A percentile compares a stretch with the other conserved stretches of the same genome.
Conservation (phyloP, 2,329 filamentous ascomycete genomes). For the Tolypocladium guangdongense region DNA sequence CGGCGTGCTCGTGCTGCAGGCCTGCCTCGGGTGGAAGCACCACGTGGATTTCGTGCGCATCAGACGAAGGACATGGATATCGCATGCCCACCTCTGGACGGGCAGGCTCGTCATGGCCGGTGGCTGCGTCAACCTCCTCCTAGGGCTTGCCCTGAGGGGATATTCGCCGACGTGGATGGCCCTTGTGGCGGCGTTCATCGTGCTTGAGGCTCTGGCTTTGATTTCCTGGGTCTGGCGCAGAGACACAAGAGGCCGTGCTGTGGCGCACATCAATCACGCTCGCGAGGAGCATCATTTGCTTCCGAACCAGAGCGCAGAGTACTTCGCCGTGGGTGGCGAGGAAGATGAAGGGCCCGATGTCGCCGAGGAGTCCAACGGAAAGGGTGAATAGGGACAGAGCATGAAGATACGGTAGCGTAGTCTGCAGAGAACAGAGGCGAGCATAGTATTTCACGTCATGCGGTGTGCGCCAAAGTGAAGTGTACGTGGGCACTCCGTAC, state of each 20-base stretch:
- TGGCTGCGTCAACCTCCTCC: slow-evolving; percentile 5
- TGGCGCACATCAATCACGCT: neutral
- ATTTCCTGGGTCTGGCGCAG: neutral
- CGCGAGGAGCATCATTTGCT: neutral
- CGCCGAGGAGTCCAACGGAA: no score
- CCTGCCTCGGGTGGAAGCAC: slow-evolving; percentile 8
- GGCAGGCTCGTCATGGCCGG: slow-evolving; percentile 4
- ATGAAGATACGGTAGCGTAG: no score
- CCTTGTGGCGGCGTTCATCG: neutral
- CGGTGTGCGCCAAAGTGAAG: no score
- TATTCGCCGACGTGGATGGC: neutral
- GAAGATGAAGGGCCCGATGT: neutral
- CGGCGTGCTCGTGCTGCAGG: slow-evolving; percentile 4
- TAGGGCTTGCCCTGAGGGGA: neutral
- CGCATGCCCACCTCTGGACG: slow-evolving; percentile 7
- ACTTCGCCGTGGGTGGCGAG: neutral
- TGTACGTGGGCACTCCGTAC: no score
- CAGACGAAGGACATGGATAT: slow-evolving; percentile 9
- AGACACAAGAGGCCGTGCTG: neutral
- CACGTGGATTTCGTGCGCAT: slow-evolving; percentile 9
- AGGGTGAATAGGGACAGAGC: no score
- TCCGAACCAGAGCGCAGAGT: neutral
- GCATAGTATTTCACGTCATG: no score
- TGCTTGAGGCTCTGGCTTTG: neutral
- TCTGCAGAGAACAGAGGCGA: no score